Evolutionary conservation across 2,329 filamentous ascomycete genomes (phyloP), one percentile per base, ranked within the genome.

Genomic region (Pseudogymnoascus pannorum): DNA sequence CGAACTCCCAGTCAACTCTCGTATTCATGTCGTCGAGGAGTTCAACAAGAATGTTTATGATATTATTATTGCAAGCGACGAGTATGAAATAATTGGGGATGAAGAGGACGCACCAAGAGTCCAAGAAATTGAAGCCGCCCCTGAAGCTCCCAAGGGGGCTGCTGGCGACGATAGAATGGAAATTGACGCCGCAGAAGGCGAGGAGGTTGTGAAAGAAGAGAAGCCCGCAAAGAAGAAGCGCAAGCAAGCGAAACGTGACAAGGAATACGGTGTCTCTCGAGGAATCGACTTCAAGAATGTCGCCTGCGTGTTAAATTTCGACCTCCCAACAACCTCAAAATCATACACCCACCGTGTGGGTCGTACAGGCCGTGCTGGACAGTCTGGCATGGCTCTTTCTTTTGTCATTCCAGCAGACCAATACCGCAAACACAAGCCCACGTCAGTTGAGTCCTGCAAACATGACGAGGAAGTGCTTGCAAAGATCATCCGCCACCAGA

Each of bases 231-330:
- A 81, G 66, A 83, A 88, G 73, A 88, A 87, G 72, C 83, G 84
- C 63, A 86, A 87, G 72, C 80, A 81, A 14, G 77, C 79, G 5
- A 87, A 86, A 68, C 79, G 78, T 29, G 89, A 95, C 69, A 88
- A 89, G 65, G 94, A 99, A 70, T 99, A 94, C 70, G 92, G 94
- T 16, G 88, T 99, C n/a, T 93, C 92, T 9, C 85, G 94, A 68
- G 94, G 93, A 62, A 95, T 99, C 68, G 94, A 99, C 75, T 99
- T 99, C 78, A 88, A 94, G 70, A 93, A 97, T 71, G 92, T 99
- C 60, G 87, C 91, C 2, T 92, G 90, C 65, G 92, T 99, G 22
- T 85, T 99, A 72, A 99, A 99, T 77, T 99, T 99, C 73, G 94
- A 99, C 74, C 86, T 99, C 14, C 94, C 94, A 0, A 85, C 86